Evolutionary conservation across 495 filamentous ascomycete species (phyloP), one percentile per base, ranked within the genome.

Genomic region (Friedmanniomyces simplex): DNA sequence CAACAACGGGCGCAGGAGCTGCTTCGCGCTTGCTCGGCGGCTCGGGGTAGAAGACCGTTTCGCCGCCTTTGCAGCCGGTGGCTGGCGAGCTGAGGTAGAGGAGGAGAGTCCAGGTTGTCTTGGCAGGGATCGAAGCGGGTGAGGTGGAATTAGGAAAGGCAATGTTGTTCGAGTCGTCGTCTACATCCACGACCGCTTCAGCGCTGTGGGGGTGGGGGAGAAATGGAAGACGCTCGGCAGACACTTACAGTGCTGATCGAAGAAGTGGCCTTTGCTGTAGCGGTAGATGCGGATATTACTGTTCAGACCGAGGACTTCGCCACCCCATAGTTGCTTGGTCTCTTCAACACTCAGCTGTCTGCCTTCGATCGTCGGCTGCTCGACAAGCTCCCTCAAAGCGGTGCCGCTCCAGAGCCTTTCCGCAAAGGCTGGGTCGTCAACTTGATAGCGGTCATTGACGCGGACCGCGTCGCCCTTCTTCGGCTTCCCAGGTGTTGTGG

Each of bases 21-120:
- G 82, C 77, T 43, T 80, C 81, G 28, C 66, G 64, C 62, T 71
- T 72, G 36, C 61, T 47, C 62, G 77, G 65, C 57, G 76, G 82
- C 11, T 77, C 75, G 0, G 88, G 88, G 66, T 95, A 93, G 69
- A 97, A 97, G 42, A 93, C 85, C 0, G 91, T 96, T 65, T 96
- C 88, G 41, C 91, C 91, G 24, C 91, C 91, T 11, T 74, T 62
- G 59, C 88, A 85, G 10, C 83, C 85, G 0, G 84, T 84, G 2
- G 72, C 68, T 2, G 77, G 74, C 2, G 82, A 82, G 0, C 86
- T 90, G 32, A 97, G 78, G 63, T 96, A 97, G 50, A 96, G 80
- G 0, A 96, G 77, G 6, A 95, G 77, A 0, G 91, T 96, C 90
- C 91, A 97, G 0, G 91, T 96, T 16, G 91, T 96, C 64, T 80